phyloP scores from a whole-genome alignment of 495 filamentous ascomycete genomes.

The Collariella sp. region DNA sequence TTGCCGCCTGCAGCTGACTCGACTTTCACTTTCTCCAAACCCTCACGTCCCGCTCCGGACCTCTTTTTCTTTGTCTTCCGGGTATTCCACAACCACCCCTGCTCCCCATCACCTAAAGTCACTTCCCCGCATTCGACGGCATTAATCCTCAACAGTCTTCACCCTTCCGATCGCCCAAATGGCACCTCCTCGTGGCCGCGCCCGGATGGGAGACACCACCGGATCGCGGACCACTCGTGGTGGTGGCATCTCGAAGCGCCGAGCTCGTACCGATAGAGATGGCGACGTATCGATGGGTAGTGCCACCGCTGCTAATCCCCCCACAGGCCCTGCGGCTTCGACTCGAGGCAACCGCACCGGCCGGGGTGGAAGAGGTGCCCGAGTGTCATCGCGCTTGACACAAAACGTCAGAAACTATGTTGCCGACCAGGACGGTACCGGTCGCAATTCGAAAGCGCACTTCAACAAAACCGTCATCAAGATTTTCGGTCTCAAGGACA shows the following conservation, averaged over 20 bases:
- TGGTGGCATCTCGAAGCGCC: constrained; percentile 68
- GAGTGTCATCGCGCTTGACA: constrained; percentile 13
- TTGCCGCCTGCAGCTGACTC: too few relatives aligned
- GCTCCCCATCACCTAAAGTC: too few relatives aligned
- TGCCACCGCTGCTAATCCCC: constrained; percentile 15
- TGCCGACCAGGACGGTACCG: constrained; percentile 1
- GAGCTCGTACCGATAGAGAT: constrained; percentile 59
- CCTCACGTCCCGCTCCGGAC: too few relatives aligned
- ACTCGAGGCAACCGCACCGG: constrained; percentile 15
- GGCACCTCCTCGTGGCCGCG: constrained; percentile 36
- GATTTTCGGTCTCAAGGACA: constrained; percentile 64
- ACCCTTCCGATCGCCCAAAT: too few relatives aligned
- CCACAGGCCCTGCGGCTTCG: constrained; percentile 21
- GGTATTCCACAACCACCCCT: too few relatives aligned
- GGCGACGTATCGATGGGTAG: constrained; percentile 76
- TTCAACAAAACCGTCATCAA: constrained; percentile 37
- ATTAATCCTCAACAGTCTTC: not conserved
- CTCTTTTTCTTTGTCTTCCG: too few relatives aligned
- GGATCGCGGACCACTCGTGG: constrained; percentile 9
- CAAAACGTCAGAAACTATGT: constrained; percentile 21
- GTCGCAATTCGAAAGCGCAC: constrained; percentile 10
- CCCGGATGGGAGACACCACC: not conserved
- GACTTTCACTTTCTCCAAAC: too few relatives aligned
- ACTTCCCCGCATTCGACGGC: not conserved
- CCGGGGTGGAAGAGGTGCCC: constrained; percentile 10